These are phyloP conservation scores for Schizochytrium sp. DNA, from an alignment of 108 stramenopile species.

Conservation along the genomic window DNA sequence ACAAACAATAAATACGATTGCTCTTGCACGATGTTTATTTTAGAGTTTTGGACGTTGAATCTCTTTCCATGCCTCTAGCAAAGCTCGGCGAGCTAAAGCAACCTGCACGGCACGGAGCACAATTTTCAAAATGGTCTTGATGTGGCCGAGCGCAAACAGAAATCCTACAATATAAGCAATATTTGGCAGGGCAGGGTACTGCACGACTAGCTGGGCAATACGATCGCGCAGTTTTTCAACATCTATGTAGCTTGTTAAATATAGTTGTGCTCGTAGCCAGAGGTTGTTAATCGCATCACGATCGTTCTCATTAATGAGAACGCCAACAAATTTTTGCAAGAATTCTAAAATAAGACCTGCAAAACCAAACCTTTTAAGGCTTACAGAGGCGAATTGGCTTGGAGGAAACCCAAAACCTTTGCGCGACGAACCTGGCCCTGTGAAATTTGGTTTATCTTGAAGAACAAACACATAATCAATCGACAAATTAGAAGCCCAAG, in stretches of 20 bases:
- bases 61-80: slow-evolving; percentile 16
- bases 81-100: background rate
- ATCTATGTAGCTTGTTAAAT: background rate
- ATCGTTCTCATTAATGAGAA: background rate
- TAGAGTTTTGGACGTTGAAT: background rate
- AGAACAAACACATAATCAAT: background rate
- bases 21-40: background rate
- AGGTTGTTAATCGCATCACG: background rate
- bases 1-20: background rate
- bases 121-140: background rate
- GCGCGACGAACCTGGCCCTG: background rate
- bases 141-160: slow-evolving; percentile 1
- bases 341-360: too few species aligned
- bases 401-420: background rate
- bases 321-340: background rate
- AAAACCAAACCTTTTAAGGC: background rate
- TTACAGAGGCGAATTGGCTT: background rate
- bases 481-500: background rate
- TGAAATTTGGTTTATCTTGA: background rate
- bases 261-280: background rate
- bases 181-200: background rate
- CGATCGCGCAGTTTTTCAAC: background rate
- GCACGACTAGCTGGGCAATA: background rate
- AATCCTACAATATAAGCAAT: background rate
- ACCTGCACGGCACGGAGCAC: background rate